Conservation (phyloP, 2,329 filamentous ascomycete genomes). For the Calycina marina region DNA sequence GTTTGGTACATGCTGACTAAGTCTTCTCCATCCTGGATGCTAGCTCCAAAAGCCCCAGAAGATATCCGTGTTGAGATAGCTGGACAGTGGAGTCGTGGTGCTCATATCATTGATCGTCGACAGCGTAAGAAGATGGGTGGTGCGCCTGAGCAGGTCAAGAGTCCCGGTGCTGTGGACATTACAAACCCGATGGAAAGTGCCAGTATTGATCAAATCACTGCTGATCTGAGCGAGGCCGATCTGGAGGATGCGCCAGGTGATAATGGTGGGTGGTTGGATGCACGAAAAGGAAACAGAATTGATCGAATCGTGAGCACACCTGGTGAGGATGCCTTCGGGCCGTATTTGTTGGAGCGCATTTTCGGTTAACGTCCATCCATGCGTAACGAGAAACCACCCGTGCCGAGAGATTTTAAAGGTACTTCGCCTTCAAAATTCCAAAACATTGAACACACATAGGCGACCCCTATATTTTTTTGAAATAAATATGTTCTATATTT, state of each 20-base stretch:
- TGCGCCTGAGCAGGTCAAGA: conserved; percentile 18
- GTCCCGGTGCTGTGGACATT: conserved; percentile 22
- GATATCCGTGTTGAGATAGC: conserved; percentile 82
- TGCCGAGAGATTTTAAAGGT: too few species aligned
- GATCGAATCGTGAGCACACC: conserved; percentile 58
- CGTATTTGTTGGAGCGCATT: conserved; percentile 48
- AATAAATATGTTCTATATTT: too few species aligned
- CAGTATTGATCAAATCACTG: conserved; percentile 27
- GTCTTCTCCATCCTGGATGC: conserved; percentile 42
- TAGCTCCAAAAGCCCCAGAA: conserved; percentile 41
- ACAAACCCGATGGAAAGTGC: conserved; percentile 23
- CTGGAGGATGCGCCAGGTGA: conserved; percentile 53
- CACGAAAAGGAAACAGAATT: conserved; percentile 63
- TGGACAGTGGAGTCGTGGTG: conserved; percentile 89
- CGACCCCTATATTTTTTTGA: too few species aligned
- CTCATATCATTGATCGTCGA: conserved; percentile 73
- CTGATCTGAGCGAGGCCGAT: conserved; percentile 31
- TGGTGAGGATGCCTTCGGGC: conserved; percentile 51
- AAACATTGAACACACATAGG: too few species aligned
- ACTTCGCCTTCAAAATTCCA: too few species aligned
- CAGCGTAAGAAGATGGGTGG: conserved; percentile 35
- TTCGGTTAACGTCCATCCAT: too few species aligned
- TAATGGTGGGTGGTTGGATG: conserved; percentile 60
- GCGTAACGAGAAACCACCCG: too few species aligned
- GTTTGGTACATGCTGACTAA: conserved; percentile 63